Evolutionary conservation across 306 rosid genomes (phyloP), one percentile per base, ranked within the genome.

Genomic region (Datisca glomerata): DNA sequence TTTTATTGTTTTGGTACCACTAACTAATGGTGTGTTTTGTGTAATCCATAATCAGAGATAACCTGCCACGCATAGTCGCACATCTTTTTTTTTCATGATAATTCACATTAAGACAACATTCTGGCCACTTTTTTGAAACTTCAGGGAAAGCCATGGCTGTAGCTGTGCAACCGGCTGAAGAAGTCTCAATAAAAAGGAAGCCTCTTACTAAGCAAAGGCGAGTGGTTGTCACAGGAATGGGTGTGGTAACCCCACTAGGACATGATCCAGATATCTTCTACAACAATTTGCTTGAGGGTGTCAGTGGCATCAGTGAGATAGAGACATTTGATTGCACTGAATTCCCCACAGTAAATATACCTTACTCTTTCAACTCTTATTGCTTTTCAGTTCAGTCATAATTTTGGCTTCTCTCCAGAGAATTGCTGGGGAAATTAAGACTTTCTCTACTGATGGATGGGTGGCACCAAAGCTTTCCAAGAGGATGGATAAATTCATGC

Each of bases 401-500:
- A 11, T 24, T 51, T 6, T 51, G 41, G 21, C 61, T 22, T 56
- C 31, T 64, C 34, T 68, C 38, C 46, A 89, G 98, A 80, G 91
- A 65, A 89, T 89, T 61, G 98, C 86, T 47, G 98, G 95, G 21
- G 98, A 89, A 73, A 89, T 89, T 22, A 89, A 89, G 72, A 72
- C 93, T 27, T 84, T 89, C 74, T 84, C 95, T 14, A 73, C 81
- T 8, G 98, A 89, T 55, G 98, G 98, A 43, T 89, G 91, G 93
- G 91, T 89, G 43, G 81, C 86, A 22, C 98, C 98, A 23, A 89
- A 89, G 47, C 57, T 84, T 50, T 70, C 93, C 44, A 89, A 74
- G 76, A 71, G 98, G 69, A 80, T 89, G 93, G 95, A 89, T 45
- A 89, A 89, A 51, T 89, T 80, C 60, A 89, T 89, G 98, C 95